phyloP scores from a whole-genome alignment of 768 basidiomycete genomes.

The Panaeolus cyanescens region DNA sequence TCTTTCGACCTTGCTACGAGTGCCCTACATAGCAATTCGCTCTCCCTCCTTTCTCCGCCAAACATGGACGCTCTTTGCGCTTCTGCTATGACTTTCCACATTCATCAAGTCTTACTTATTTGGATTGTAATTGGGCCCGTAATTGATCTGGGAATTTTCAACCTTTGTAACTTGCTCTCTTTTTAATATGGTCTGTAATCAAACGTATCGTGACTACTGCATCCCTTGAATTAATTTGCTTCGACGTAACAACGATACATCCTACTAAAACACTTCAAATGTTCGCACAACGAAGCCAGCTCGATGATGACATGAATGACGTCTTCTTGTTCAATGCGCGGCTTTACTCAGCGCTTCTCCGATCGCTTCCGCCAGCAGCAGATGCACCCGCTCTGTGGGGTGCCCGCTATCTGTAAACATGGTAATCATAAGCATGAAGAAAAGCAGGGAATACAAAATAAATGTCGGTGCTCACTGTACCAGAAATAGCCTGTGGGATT shows the following conservation, averaged over 20 bases:
- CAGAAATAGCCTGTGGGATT: conserved; percentile 50
- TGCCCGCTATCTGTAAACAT: conserved; percentile 44
- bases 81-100: neutral
- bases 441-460: neutral
- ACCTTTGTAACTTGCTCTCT: too few relatives aligned
- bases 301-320: conserved; percentile 8
- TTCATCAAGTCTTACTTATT: neutral
- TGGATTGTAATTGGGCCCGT: neutral
- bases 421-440: neutral
- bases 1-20: conserved; percentile 6
- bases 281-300: neutral
- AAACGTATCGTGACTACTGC: too few relatives aligned
- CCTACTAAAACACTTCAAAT: too few relatives aligned
- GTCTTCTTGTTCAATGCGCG: neutral
- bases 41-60: neutral
- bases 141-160: neutral
- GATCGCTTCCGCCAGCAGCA: conserved; percentile 45
- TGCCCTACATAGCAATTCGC: neutral
- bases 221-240: too few relatives aligned
- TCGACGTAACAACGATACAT: too few relatives aligned
- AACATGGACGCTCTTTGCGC: conserved; percentile 1
- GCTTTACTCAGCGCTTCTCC: conserved; percentile 28
- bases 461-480: conserved; percentile 41
- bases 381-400: conserved; percentile 51
- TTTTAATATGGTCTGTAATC: neutral